Base-by-base conservation (phyloP, 2,329 filamentous ascomycete genomes). In the Pestalotiopsis sp. region DNA sequence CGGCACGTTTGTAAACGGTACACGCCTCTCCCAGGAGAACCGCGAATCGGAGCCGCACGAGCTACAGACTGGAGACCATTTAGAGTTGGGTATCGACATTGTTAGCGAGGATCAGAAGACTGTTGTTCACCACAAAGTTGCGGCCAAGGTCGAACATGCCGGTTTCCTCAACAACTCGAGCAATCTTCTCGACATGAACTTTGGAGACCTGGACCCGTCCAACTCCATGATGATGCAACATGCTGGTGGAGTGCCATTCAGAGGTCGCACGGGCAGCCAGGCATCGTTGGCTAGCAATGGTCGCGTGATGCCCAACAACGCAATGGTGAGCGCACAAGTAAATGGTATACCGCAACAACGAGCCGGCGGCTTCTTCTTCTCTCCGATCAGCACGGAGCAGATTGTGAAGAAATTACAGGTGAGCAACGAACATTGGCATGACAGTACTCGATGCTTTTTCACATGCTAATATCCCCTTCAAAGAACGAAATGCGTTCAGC, bases 41-140 rank as follows among this genome's bases (percentile, higher is more conserved):
- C 90, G 95, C 74, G 96, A 99, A 80, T 98, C 95, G 0, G 96
- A 98, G 70, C 95, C 96, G 0, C 94, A 98, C 78, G 95, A 98
- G 78, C 84, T 99, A 41, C 92, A 95, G 76, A 94, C 95, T 69
- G 91, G 94, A 73, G 96, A 99, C 78, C 93, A 96, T 71, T 84
- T 99, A 66, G 96, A 99, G 78, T 87, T 99, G 45, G 96, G 96
- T 68, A 99, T 99, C 75, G 96, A 99, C 78, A 99, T 99, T 77
- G 95, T 99, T 65, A 97, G 94, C 80, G 96, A 99, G 80, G 96
- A 99, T 78, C 95, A 98, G 79, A 98, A 97, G 83, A 98, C 95
- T 0, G 94, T 99, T 36, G 95, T 99, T 14, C 96, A 99, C 78
- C 96, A 98, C 83, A 99, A 99, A 78, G 96, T 99, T 62, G 95